Percentiles rank a stretch among this genome's conserved stretches.
Conservation (phyloP, 345 rosid genomes). For the Acer saccharum region DNA sequence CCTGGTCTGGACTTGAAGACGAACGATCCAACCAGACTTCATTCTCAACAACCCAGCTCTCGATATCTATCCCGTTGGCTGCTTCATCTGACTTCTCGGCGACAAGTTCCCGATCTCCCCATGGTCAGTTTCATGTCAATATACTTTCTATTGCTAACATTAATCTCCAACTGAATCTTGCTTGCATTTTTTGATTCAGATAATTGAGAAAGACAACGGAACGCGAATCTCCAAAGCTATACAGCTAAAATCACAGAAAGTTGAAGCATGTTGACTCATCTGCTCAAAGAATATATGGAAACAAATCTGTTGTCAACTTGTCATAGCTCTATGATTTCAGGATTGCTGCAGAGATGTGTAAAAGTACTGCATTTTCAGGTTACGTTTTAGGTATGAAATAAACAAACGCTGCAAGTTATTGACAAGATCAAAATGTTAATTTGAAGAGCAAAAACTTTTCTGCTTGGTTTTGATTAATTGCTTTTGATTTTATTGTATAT, state of each 20-base stretch:
- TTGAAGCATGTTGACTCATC: background rate
- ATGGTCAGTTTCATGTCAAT: constrained; percentile 28
- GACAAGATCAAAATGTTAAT: constrained; percentile 4
- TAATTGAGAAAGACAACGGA: constrained; percentile 19
- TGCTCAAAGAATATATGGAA: background rate
- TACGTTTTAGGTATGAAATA: constrained; percentile 21
- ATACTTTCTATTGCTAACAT: background rate
- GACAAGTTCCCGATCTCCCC: constrained; percentile 44
- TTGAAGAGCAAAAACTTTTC: constrained; percentile 16
- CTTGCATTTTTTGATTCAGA: constrained; percentile 27
- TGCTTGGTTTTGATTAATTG: constrained; percentile 6
- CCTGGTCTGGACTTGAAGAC: constrained; percentile 49
- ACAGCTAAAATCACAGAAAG: background rate
- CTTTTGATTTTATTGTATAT: background rate
- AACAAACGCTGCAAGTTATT: constrained; percentile 11
- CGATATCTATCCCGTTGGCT: constrained; percentile 55
- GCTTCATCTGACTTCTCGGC: constrained; percentile 46
- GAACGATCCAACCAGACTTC: constrained; percentile 47
- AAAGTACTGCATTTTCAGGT: constrained; percentile 16
- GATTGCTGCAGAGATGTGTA: constrained; percentile 13
- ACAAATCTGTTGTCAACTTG: background rate
- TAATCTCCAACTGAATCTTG: constrained; percentile 3
- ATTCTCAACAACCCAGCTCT: constrained; percentile 53
- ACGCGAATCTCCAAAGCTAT: background rate
- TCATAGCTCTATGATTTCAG: background rate